Evolutionary conservation across 768 basidiomycete species (phyloP).

Genomic region (Boletus vermiculosoides): DNA sequence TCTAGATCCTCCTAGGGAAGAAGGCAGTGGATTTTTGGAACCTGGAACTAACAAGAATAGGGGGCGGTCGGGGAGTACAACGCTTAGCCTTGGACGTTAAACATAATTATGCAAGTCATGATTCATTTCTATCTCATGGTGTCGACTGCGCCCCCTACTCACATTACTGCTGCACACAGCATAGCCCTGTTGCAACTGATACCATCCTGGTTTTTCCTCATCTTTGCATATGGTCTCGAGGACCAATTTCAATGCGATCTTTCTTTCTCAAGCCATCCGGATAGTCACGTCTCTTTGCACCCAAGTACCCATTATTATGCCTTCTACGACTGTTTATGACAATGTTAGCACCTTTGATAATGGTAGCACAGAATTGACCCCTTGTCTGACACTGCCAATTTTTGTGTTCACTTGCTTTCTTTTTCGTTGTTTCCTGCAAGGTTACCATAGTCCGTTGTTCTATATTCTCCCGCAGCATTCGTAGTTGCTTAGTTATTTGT

Average conservation of each 20-base stretch:
- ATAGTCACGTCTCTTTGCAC: constrained; percentile 8
- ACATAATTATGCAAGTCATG: constrained; percentile 15
- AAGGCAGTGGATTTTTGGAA: constrained; percentile 15
- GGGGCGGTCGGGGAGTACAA: constrained; percentile 29
- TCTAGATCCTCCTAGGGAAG: constrained; percentile 26
- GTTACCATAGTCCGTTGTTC: constrained; percentile 14
- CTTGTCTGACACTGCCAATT: constrained; percentile 3
- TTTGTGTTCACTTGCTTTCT: constrained; percentile 14
- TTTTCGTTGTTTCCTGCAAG: constrained; percentile 1
- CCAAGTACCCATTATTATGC: constrained; percentile 13
- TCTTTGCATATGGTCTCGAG: constrained; percentile 23
- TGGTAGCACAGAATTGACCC: constrained; percentile 13
- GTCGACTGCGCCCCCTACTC: constrained; percentile 11
- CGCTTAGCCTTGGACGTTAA: constrained; percentile 23
- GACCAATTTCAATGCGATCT: constrained; percentile 20
- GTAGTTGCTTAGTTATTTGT: constrained; percentile 15
- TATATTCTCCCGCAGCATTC: constrained; percentile 11
- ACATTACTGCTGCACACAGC: constrained; percentile 13
- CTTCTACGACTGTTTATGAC: constrained; percentile 26
- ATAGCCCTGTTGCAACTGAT: constrained; percentile 11
- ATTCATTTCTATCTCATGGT: constrained; percentile 8
- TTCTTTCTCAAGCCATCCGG: constrained; percentile 10
- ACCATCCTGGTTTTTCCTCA: constrained; percentile 5
- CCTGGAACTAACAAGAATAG: constrained; percentile 22
- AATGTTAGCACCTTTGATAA: constrained; percentile 23